Evolutionary conservation across 768 basidiomycete species (phyloP), one percentile per base, ranked within the genome.

Genomic region (Suillus weaverae): DNA sequence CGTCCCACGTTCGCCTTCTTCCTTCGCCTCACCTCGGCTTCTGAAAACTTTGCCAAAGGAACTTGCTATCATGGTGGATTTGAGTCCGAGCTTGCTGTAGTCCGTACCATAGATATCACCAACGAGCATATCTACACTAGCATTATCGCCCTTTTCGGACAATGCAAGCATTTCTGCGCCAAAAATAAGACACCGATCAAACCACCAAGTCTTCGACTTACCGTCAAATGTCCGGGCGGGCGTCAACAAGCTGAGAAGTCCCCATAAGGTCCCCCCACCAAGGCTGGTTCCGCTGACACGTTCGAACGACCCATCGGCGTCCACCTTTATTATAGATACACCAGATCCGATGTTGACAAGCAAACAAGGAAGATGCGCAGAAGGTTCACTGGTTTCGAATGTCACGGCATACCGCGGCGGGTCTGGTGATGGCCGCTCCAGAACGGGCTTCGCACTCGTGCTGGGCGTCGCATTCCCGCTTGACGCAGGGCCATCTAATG

Each of bases 61-160:
- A 68, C 95, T 97, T 13, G 97, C 97, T 72, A 99, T 99, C 81
- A 92, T 97, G 9, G 94, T 96, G 41, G 96, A 97, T 78, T 99
- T 99, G 62, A 99, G 86, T 20, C 97, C 97, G 41, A 99, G 87
- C 66, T 91, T 90, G 76, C 86, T 89, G 80, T 98, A 98, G 79
- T 98, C 97, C 69, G 94, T 91, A n/a, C 97, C 94, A 76, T 97
- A 99, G 70, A 99, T 99, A 79, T 99, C 97, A 41, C 97, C 97
- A 53, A 99, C 96, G 56, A 99, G 89, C 97, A 99, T 99, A 77
- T 99, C 97, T 16, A 99, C 96, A 6, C 84, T 84, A 50, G 92
- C 86, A 74, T 99, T 99, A 78, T 97, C 94, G 44, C 97, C 97
- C 73, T 85, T 76, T 78, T 99, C 97, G 0, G 97, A 97, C 26